Conservation (phyloP, 2,329 filamentous ascomycete species). For the Beauveria australis region DNA sequence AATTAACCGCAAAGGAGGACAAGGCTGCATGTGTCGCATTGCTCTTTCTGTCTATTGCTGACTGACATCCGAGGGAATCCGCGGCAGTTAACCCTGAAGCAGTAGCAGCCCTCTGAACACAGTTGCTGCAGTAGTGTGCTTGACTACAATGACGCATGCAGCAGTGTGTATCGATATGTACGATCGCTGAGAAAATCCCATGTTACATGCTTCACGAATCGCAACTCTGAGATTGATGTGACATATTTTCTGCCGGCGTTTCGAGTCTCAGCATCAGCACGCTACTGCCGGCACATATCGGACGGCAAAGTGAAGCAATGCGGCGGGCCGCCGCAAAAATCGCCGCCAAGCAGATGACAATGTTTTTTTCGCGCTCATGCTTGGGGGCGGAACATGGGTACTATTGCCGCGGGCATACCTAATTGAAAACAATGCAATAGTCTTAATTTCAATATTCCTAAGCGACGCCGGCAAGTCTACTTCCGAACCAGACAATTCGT, state of each 20-base stretch:
- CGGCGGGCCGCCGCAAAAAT: background rate
- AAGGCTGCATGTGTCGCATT: background rate
- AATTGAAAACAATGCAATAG: background rate
- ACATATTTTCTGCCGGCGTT: background rate
- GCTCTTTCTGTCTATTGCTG: background rate
- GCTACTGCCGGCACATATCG: background rate
- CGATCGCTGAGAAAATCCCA: slow-evolving; percentile 1
- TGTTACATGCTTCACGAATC: background rate
- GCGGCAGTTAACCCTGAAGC: background rate
- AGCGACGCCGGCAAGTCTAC: background rate
- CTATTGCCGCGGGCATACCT: background rate
- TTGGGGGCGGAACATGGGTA: slow-evolving; percentile 9
- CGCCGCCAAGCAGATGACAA: background rate
- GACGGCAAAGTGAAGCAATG: background rate
- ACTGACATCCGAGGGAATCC: background rate
- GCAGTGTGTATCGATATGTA: background rate
- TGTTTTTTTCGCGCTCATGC: background rate
- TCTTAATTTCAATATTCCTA: background rate
- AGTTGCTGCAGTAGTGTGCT: background rate
- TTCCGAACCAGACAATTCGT: background rate
- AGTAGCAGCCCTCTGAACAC: background rate
- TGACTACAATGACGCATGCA: background rate
- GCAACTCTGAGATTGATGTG: background rate
- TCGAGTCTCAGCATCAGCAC: background rate
- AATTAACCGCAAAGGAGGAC: background rate